Evolutionary conservation across 495 filamentous ascomycete species (phyloP).

Genomic region (Penicillium fimorum): DNA sequence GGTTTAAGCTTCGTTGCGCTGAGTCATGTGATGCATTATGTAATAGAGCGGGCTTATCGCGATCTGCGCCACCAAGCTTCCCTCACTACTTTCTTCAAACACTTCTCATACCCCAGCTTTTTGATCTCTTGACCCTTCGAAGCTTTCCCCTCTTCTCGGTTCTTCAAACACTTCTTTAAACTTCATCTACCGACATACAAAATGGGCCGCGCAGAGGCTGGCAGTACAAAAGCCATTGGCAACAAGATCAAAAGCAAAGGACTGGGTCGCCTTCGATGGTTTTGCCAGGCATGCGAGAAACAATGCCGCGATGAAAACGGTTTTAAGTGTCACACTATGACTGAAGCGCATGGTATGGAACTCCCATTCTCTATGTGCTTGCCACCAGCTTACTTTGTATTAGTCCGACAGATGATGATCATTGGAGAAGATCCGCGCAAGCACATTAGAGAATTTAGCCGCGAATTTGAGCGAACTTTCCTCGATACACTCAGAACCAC

Average conservation of each 20-base stretch:
- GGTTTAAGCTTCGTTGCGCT: not conserved
- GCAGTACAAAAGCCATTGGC: constrained; percentile 76
- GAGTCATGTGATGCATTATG: not conserved
- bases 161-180: not conserved
- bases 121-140: not conserved
- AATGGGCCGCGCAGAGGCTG: constrained; percentile 94
- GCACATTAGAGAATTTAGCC: constrained; percentile 71
- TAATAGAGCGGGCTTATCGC: not conserved
- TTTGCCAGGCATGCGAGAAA: constrained; percentile 52
- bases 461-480: constrained; percentile 80
- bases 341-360: not conserved
- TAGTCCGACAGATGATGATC: constrained; percentile 75
- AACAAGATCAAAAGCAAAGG: constrained; percentile 89
- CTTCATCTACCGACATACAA: constrained; percentile 27
- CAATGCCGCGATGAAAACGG: constrained; percentile 55
- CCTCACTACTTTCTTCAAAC: not conserved
- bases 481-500: constrained; percentile 66
- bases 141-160: not conserved
- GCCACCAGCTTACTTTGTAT: not conserved
- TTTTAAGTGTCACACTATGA: constrained; percentile 61
- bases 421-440: constrained; percentile 82
- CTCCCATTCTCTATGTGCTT: not conserved
- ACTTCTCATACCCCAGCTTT: not conserved
- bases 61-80: not conserved
- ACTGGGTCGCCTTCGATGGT: constrained; percentile 82